A percentile compares a stretch with the other conserved stretches of the same genome.
Evolutionary conservation across 2,329 filamentous ascomycete species (phyloP).

Genomic region (Pseudohalonectria lignicola): DNA sequence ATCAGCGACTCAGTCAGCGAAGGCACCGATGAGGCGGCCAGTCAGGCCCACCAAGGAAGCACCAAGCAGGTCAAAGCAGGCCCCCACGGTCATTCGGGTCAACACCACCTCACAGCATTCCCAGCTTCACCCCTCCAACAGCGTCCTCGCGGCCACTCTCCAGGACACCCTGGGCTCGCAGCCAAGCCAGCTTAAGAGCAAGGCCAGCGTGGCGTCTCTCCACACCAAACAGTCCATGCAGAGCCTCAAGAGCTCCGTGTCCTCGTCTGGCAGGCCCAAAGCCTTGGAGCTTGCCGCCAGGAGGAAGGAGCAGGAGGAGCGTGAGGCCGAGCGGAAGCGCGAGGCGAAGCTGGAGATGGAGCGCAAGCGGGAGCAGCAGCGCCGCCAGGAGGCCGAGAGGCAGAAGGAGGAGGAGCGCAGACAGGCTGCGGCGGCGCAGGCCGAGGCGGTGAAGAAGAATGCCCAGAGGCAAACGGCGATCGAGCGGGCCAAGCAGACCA

Average conservation of each 20-base stretch:
- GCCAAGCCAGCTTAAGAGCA: constrained; percentile 42
- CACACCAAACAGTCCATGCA: constrained; percentile 44
- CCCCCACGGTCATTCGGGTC: constrained; percentile 62
- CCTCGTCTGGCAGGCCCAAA: constrained; percentile 55
- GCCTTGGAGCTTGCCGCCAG: constrained; percentile 65
- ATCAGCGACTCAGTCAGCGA: constrained; percentile 31
- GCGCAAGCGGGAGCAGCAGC: constrained; percentile 47
- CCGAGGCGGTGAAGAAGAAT: constrained; percentile 56
- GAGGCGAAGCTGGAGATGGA: constrained; percentile 76
- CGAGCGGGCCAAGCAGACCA: constrained; percentile 54
- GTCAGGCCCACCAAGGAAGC: constrained; percentile 52
- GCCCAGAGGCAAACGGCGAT: constrained; percentile 52
- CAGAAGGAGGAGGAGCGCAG: constrained; percentile 48
- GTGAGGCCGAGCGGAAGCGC: constrained; percentile 65
- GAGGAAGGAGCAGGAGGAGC: constrained; percentile 79
- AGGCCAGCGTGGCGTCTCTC: constrained; percentile 55
- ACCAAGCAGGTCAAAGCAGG: constrained; percentile 48
- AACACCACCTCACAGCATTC: constrained; percentile 54
- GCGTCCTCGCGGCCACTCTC: constrained; percentile 42
- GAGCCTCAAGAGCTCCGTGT: constrained; percentile 54
- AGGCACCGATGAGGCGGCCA: constrained; percentile 45
- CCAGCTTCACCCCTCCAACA: constrained; percentile 49
- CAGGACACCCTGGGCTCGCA: constrained; percentile 39
- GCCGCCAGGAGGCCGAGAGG: constrained; percentile 23
- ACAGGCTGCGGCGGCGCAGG: constrained; percentile 30